Evolutionary conservation across 2,329 filamentous ascomycete species (phyloP).

Genomic region (Cryphonectria parasitica): DNA sequence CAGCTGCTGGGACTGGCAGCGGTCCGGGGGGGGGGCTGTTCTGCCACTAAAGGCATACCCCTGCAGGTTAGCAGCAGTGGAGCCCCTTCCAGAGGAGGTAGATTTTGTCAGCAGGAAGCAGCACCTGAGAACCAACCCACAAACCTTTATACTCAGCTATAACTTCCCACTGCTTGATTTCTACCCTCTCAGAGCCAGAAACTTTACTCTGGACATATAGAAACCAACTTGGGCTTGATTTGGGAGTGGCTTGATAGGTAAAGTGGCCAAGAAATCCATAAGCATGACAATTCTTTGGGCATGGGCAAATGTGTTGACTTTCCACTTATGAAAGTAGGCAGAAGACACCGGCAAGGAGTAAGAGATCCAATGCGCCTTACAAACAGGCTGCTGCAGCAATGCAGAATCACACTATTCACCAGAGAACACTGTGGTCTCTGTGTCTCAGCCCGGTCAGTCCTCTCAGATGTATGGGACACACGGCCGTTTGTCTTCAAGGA

Average conservation of each 20-base stretch:
- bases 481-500: constrained; percentile 71
- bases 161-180: neutral
- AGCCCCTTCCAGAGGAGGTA: neutral
- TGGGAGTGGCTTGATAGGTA: neutral
- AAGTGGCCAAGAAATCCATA: neutral
- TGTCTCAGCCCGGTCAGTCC: constrained; percentile 66
- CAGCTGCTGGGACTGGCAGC: constrained; percentile 13
- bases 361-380: constrained; percentile 54
- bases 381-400: constrained; percentile 53
- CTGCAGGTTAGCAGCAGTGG: constrained; percentile 2
- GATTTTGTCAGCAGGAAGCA: neutral
- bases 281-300: no score
- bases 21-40: neutral
- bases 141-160: neutral
- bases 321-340: neutral
- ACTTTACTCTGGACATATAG: neutral
- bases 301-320: constrained; percentile 2
- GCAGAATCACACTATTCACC: constrained; percentile 76
- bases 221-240: neutral
- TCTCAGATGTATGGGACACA: constrained; percentile 69
- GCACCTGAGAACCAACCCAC: neutral
- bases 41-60: constrained; percentile 17
- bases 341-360: neutral
- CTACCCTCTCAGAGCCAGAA: neutral
- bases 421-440: constrained; percentile 74